phyloP scores from a whole-genome alignment of 345 rosid species.

The Erucastrum elatum region DNA sequence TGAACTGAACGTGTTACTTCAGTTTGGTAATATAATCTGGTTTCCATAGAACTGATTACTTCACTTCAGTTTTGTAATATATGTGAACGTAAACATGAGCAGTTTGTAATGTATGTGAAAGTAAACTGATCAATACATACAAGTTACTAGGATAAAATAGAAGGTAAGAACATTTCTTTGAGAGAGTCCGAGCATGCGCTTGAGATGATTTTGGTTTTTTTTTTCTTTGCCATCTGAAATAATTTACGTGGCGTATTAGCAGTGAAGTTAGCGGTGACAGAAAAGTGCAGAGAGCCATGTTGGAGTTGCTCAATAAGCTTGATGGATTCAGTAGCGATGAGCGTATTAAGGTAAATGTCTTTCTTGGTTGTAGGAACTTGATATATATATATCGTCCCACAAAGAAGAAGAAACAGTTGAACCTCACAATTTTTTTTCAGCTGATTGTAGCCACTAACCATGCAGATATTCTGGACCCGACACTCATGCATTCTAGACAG shows the following conservation, averaged over 20 bases:
- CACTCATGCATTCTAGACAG: conserved; percentile 99
- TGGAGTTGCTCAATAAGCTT: conserved; percentile 95
- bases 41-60: too few species aligned
- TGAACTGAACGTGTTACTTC: too few species aligned
- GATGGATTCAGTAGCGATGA: conserved; percentile 99
- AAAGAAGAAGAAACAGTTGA: background rate
- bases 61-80: too few species aligned
- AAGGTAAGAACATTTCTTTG: too few species aligned
- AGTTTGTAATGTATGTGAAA: too few species aligned
- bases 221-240: too few species aligned
- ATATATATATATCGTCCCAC: background rate
- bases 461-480: conserved; percentile 97
- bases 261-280: conserved; percentile 99
- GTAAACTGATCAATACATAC: too few species aligned
- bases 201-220: too few species aligned
- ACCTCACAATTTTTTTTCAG: conserved; percentile 36
- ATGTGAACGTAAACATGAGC: too few species aligned
- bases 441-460: conserved; percentile 98
- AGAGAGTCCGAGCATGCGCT: too few species aligned
- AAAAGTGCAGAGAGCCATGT: conserved; percentile 98
- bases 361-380: background rate
- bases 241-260: conserved; percentile 3
- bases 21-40: too few species aligned
- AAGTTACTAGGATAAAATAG: too few species aligned
- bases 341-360: conserved; percentile 67